These are phyloP conservation scores for Hypholoma sublateritium DNA, from an alignment of 768 basidiomycete genomes.

Conservation along the genomic window DNA sequence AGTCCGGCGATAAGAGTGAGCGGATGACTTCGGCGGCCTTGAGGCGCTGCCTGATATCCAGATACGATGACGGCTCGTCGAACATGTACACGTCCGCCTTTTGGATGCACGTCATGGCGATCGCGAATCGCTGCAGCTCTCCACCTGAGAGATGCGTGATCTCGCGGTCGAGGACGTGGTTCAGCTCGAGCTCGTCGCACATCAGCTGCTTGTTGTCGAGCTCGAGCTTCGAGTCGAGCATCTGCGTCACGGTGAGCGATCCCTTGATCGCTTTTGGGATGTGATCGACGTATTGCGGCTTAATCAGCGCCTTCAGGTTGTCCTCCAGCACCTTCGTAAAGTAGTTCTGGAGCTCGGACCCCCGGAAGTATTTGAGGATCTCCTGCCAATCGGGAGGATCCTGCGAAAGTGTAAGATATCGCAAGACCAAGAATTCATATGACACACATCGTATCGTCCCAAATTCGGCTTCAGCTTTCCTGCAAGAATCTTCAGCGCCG, in stretches of 20 bases:
- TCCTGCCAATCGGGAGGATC: slow-evolving; percentile 99
- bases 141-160: slow-evolving; percentile 89
- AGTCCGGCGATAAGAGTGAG: slow-evolving; percentile 72
- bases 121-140: slow-evolving; percentile 97
- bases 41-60: slow-evolving; percentile 94
- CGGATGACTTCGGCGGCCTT: slow-evolving; percentile 96
- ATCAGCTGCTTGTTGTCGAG: slow-evolving; percentile 85
- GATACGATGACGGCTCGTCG: slow-evolving; percentile 97
- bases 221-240: slow-evolving; percentile 92
- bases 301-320: slow-evolving; percentile 97
- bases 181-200: slow-evolving; percentile 85
- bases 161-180: slow-evolving; percentile 83
- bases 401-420: slow-evolving; percentile 34
- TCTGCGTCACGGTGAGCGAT: slow-evolving; percentile 77
- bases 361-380: slow-evolving; percentile 97
- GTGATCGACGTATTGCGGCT: slow-evolving; percentile 99
- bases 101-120: slow-evolving; percentile 96
- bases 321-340: slow-evolving; percentile 99
- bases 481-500: slow-evolving; percentile 93
- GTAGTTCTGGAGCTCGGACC: slow-evolving; percentile 98
- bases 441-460: slow-evolving; percentile 88
- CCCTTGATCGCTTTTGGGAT: slow-evolving; percentile 97
- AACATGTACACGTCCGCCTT: slow-evolving; percentile 99
- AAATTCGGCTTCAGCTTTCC: slow-evolving; percentile 98
- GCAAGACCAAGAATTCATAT: not conserved